Evolutionary conservation across 1,284 basidiomycete species (phyloP).

Genomic region (Apiotrichum gracile): DNA sequence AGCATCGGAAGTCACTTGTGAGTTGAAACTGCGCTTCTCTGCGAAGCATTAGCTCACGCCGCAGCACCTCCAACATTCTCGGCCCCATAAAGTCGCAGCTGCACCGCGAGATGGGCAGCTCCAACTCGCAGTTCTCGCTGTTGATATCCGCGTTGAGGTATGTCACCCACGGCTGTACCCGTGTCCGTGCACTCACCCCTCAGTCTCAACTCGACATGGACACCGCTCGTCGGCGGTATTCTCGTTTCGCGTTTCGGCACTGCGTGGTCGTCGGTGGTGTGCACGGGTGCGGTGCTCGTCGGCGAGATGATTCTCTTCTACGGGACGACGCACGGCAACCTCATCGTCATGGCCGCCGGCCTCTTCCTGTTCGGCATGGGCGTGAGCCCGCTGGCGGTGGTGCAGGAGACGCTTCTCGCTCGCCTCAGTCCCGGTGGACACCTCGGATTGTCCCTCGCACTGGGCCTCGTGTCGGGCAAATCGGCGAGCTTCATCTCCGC

Average conservation of each 20-base stretch:
- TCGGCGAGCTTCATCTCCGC: conserved; percentile 67
- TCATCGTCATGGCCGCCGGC: conserved; percentile 26
- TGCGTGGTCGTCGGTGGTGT: conserved; percentile 55
- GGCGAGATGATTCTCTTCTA: conserved; percentile 49
- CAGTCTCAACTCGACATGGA: conserved; percentile 73
- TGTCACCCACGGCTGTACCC: conserved; percentile 6
- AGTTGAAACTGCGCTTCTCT: conserved; percentile 27
- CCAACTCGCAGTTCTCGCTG: conserved; percentile 69
- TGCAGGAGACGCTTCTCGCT: conserved; percentile 53
- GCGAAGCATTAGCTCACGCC: background rate
- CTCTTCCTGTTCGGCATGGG: conserved; percentile 69
- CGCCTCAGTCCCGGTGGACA: conserved; percentile 64
- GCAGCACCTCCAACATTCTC: background rate
- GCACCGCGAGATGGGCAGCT: conserved; percentile 64
- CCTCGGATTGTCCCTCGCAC: conserved; percentile 68
- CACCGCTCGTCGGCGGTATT: conserved; percentile 64
- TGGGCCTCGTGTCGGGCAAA: conserved; percentile 72
- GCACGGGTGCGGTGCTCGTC: conserved; percentile 62
- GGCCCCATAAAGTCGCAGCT: conserved; percentile 64
- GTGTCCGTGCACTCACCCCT: background rate
- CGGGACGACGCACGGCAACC: conserved; percentile 14
- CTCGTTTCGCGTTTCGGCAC: conserved; percentile 57
- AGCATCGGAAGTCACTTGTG: conserved; percentile 72
- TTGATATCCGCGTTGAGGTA: conserved; percentile 60
- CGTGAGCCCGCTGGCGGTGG: conserved; percentile 62